These are phyloP conservation scores for Pythium apleroticum DNA, from an alignment of 352 stramenopile species.

Conservation along the genomic window DNA sequence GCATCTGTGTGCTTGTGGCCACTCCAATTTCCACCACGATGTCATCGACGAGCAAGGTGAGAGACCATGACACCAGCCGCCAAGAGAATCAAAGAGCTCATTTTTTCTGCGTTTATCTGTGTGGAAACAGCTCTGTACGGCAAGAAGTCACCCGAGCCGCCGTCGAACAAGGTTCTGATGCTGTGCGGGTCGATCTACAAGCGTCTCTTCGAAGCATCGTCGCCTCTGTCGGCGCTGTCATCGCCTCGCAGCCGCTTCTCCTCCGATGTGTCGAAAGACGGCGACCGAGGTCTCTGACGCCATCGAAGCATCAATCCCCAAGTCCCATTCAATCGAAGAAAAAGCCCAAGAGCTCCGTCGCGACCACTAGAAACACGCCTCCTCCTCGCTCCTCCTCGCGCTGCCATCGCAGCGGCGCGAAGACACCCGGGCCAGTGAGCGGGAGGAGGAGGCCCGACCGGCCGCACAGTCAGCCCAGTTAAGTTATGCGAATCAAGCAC, in stretches of 20 bases:
- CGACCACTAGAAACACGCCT: neutral
- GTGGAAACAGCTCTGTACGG: constrained; percentile 55
- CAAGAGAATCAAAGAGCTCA: too few relatives aligned
- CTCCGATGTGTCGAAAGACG: constrained; percentile 35
- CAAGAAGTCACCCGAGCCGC: constrained; percentile 53
- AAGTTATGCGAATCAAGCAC: constrained; percentile 9
- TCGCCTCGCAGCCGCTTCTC: constrained; percentile 54
- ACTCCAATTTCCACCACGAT: constrained; percentile 76
- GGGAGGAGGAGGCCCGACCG: too few relatives aligned
- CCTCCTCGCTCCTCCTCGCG: neutral
- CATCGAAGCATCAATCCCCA: neutral
- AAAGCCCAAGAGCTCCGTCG: too few relatives aligned
- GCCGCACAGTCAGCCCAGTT: too few relatives aligned
- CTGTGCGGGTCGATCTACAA: constrained; percentile 75
- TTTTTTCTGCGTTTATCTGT: neutral
- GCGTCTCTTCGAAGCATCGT: constrained; percentile 61
- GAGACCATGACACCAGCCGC: constrained; percentile 11
- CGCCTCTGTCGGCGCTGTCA: constrained; percentile 43
- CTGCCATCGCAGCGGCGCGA: neutral
- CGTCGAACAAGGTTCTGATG: constrained; percentile 76
- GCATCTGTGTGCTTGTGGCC: constrained; percentile 62
- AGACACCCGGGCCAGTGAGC: neutral
- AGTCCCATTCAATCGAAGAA: neutral
- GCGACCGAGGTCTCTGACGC: constrained; percentile 11
- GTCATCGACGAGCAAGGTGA: constrained; percentile 74